Base-by-base conservation (phyloP, 169 alveolate genomes). In the Cryptosporidium andersoni region DNA sequence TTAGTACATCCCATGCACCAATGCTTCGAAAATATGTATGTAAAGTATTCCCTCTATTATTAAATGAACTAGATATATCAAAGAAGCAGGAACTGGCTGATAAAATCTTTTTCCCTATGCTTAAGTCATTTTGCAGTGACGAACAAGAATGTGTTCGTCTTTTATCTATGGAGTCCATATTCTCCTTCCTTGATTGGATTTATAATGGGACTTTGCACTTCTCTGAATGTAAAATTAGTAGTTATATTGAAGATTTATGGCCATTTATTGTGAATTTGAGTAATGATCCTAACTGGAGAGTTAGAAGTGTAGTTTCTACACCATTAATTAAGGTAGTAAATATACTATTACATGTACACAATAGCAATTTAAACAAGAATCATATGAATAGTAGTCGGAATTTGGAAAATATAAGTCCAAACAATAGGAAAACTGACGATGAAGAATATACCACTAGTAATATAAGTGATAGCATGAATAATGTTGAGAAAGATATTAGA, bases 131-230 rank as follows among this genome's bases (percentile, higher is more conserved):
- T 14, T 74, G 85, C n/a, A 58, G 43, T 12, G 85, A 74, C 34
- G 85, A 74, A 49, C 85, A 74, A 62, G 85, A 74, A 56, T 37
- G 85, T 42, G 67, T 74, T 40, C 55, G 85, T 36, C 36, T 58
- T 43, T 47, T 62, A 6, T 52, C 85, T 9, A 74, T 74, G 16
- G 60, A 62, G 25, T 58, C 55, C 40, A 58, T 74, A 43, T 66
- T 58, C 5, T 64, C 74, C 16, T 74, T 74, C 47, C 37, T 74
- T 37, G 43, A 58, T 16, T 25, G 25, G 25, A 25, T 25, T 25
- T 25, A 25, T 25, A 25, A 25, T 25, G 25, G 25, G 25, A 25
- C 25, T 25, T 25, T 25, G 25, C 25, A 25, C 25, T 0, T 25
- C 0, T 25, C 25, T 25, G 25, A 25, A 25, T 25, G 25, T 25